Evolutionary conservation across 2,329 filamentous ascomycete genomes (phyloP), one percentile per base, ranked within the genome.

Genomic region (Cercospora zeina): DNA sequence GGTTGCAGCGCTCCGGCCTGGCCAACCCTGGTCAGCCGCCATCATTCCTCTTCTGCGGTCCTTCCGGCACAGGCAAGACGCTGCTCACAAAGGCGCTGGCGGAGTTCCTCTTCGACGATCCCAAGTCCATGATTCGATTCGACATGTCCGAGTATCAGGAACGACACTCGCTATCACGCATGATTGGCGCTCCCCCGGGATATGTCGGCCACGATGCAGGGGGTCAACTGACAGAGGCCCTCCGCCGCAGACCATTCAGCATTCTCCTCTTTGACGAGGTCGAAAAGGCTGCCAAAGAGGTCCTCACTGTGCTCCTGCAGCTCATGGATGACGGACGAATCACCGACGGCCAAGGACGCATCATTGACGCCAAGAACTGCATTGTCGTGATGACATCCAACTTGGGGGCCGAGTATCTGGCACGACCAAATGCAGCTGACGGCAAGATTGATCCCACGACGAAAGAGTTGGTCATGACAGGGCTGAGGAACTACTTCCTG

Each of bases 61-160:
- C 95, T 13, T 97, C 93, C 0, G 95, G 95, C 81, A 99, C 95
- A 11, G 95, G 95, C 82, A 99, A 99, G 81, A 99, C 95, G 16
- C 82, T 99, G 19, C 87, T 99, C 62, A 97, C 93, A 67, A 99
- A 99, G 79, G 95, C 93, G 14, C 83, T 99, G 63, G 95, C 95
- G 54, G 95, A 99, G 77, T 99, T 99, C 81, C 82, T 99, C 30
- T 99, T 99, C 80, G 95, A 99, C 74, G 95, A 99, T 70, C 80
- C 93, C 27, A 97, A 97, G 81, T 83, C 93, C 34, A 97, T 99
- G 95, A 96, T 99, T 71, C 89, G 95, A 39, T 96, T 99, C 80
- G 95, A 99, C 76, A 99, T 99, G 95, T 97, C 93, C 4, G 95
- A 99, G 78, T 99, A 99, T 77, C 96, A 99, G 77, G 95, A 99